These are phyloP conservation scores for Dictyostelium gargantuum DNA, from an alignment of 208 protist species.

Conservation along the genomic window DNA sequence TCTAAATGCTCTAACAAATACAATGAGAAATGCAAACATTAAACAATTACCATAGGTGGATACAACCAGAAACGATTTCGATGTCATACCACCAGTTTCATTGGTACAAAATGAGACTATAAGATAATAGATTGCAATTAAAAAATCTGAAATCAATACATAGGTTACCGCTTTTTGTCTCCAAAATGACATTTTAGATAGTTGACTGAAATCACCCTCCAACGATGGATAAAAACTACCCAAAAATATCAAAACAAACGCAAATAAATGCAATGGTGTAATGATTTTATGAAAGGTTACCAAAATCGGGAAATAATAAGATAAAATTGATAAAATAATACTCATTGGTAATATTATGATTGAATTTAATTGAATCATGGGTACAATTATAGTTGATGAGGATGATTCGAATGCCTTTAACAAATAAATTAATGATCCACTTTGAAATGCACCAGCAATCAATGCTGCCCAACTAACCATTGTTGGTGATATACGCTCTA, in stretches of 20 bases:
- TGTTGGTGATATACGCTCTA: not conserved
- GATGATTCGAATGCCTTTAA: constrained; percentile 8
- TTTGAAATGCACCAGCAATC: not conserved
- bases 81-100: not conserved
- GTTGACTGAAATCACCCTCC: not conserved
- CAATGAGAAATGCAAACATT: not conserved
- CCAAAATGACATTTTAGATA: not conserved
- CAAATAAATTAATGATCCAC: constrained; percentile 6
- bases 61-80: not conserved
- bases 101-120: constrained; percentile 48
- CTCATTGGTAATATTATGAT: not conserved
- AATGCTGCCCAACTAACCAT: not conserved
- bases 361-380: constrained; percentile 24
- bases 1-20: not conserved
- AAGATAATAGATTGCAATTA: constrained; percentile 37
- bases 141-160: not conserved
- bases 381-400: constrained; percentile 15
- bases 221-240: constrained; percentile 35
- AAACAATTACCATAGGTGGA: constrained; percentile 33
- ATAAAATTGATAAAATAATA: constrained; percentile 13
- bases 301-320: not conserved
- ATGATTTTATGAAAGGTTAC: constrained; percentile 29
- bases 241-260: constrained; percentile 19
- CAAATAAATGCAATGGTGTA: not conserved
- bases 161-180: not conserved